Evolutionary conservation across 2,329 filamentous ascomycete genomes (phyloP), one percentile per base, ranked within the genome.

Genomic region (Chrysoporthe deuterocubensis): DNA sequence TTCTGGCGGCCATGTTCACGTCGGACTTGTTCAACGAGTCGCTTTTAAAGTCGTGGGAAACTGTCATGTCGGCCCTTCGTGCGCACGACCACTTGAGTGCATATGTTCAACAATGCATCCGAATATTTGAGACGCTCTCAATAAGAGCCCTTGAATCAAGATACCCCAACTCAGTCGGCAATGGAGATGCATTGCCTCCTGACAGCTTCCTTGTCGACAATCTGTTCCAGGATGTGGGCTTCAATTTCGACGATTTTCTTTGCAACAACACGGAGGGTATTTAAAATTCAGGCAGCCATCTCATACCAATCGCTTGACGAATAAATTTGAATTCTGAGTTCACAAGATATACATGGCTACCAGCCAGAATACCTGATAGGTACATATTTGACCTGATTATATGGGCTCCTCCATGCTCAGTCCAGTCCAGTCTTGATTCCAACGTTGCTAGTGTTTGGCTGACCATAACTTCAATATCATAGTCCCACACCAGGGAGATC

Each of bases 11-110:
- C 14, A 71, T 76, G 75, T 69, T 74, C 37, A 32, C 26, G 37
- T 54, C 71, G 2, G 73, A 75, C 3, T 65, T 76, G n/a, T 76
- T 72, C 57, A 75, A 70, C 0, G 64, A 71, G n/a, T 71, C 71
- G 13, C 71, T 75, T 13, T 64, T 72, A 26, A 67, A 70, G 64
- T 75, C 74, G 1, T 76, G 75, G 75, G 42, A 69, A 21, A 68
- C 43, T 44, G 68, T 73, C 21, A 61, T 75, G 58, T 64, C 68
- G 13, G 69, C 67, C 13, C 69, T 76, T 18, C 67, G 71, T 42
- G 65, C 70, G 32, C 72, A 77, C 70, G 58, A 72, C 42, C 72
- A 73, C 62, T 59, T 73, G 46, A 72, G 71, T 57, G 46, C 43
- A 21, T 73, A 70, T 65, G 61, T 73, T 3, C 69, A 69, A 26